phyloP scores from a whole-genome alignment of 495 filamentous ascomycete species.

The Podospora australis region DNA sequence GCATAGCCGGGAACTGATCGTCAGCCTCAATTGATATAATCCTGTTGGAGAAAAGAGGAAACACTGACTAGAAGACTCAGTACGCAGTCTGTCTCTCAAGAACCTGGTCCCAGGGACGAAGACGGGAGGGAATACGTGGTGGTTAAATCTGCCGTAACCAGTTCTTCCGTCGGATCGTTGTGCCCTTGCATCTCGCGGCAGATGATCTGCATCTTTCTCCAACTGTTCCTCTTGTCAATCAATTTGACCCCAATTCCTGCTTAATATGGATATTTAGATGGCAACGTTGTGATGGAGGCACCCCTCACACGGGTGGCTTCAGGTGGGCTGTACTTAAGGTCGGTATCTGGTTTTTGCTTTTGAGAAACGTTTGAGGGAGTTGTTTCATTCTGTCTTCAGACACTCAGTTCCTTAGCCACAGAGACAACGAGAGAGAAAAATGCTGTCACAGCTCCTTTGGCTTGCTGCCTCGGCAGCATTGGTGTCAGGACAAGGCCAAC shows the following conservation, averaged over 20 bases:
- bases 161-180: not conserved
- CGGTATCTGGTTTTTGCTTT: not conserved
- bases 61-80: not conserved
- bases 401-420: no score
- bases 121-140: not conserved
- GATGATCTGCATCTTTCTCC: not conserved
- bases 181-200: conserved; percentile 1
- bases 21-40: no score
- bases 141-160: not conserved
- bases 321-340: not conserved
- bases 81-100: no score
- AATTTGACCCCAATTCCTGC: conserved; percentile 1
- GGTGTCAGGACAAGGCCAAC: conserved; percentile 6
- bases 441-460: no score
- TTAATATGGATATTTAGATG: conserved; percentile 4
- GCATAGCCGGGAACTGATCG: no score
- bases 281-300: not conserved
- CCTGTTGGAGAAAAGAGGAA: not conserved
- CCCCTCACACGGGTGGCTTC: not conserved
- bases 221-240: not conserved
- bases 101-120: not conserved
- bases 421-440: no score
- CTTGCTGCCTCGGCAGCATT: conserved; percentile 3
- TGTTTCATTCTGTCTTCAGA: no score
- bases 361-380: no score